Conservation (phyloP, 257 asterid genomes). For the Cruciata laevipes region DNA sequence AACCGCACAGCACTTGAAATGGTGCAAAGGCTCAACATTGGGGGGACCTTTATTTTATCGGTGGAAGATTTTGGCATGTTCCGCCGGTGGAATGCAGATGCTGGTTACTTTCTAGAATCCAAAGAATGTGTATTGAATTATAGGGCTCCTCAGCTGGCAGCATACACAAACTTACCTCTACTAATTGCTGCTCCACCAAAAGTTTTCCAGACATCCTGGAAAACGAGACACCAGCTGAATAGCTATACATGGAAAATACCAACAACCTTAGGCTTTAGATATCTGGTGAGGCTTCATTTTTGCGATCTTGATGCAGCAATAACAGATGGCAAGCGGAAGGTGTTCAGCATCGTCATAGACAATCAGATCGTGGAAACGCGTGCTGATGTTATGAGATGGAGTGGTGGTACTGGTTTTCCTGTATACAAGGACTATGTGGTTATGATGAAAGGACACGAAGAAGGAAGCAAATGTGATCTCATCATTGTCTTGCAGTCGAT, state of each 20-base stretch:
- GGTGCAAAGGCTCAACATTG: no score
- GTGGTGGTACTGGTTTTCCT: conserved; percentile 9
- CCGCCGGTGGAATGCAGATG: no score
- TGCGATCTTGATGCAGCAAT: neutral
- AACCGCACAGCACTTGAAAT: no score
- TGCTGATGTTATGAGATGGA: conserved; percentile 10
- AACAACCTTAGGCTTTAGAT: conserved; percentile 7
- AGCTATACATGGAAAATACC: neutral
- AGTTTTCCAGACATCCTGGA: conserved; percentile 39
- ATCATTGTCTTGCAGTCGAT: conserved; percentile 1
- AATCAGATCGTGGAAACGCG: conserved; percentile 1
- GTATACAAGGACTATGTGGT: neutral
- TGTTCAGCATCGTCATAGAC: conserved; percentile 7
- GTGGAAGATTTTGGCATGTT: no score
- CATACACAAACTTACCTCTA: conserved; percentile 9
- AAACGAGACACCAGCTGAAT: neutral
- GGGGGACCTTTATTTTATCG: no score
- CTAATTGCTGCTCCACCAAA: conserved; percentile 35
- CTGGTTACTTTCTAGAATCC: no score
- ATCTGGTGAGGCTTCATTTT: conserved; percentile 13
- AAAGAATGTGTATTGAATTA: no score
- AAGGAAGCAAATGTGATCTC: neutral
- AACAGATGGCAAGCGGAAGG: neutral
- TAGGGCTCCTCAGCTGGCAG: conserved; percentile 21
- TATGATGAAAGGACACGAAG: conserved; percentile 4